A percentile compares a stretch with the other conserved stretches of the same genome.
These are phyloP conservation scores for Candida awuae DNA, from an alignment of 805 yeast species.

Conservation along the genomic window DNA sequence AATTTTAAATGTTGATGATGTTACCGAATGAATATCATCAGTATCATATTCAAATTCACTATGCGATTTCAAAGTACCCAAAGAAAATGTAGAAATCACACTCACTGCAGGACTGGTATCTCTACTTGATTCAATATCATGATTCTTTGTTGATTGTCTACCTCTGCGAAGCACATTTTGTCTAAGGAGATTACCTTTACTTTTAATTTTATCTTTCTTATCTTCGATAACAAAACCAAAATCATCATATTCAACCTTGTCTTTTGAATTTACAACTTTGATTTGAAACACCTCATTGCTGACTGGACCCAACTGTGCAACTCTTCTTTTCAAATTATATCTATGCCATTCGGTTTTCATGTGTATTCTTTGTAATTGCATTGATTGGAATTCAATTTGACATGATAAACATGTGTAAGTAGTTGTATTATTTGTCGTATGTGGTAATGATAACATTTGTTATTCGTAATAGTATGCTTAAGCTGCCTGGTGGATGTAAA, in stretches of 20 bases:
- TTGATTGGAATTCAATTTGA: slow-evolving; percentile 65
- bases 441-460: slow-evolving; percentile 5
- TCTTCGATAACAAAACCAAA: slow-evolving; percentile 38
- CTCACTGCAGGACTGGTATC: slow-evolving; percentile 47
- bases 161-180: slow-evolving; percentile 16
- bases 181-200: slow-evolving; percentile 15
- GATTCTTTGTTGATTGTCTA: slow-evolving; percentile 14
- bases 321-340: slow-evolving; percentile 87
- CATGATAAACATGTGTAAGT: slow-evolving; percentile 79
- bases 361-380: slow-evolving; percentile 83
- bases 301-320: slow-evolving; percentile 73
- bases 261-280: slow-evolving; percentile 24
- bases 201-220: neutral
- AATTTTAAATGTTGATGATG: slow-evolving; percentile 11
- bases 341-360: slow-evolving; percentile 99
- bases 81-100: slow-evolving; percentile 47
- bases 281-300: slow-evolving; percentile 23
- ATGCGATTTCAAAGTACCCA: slow-evolving; percentile 28
- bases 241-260: slow-evolving; percentile 34
- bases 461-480: too few relatives aligned
- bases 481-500: too few relatives aligned
- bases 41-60: slow-evolving; percentile 18
- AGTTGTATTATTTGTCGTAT: slow-evolving; percentile 11
- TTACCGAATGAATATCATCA: slow-evolving; percentile 19
- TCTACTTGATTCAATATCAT: slow-evolving; percentile 21